Conservation (phyloP, 108 stramenopile genomes). For the Chaetoceros tenuissimus region DNA sequence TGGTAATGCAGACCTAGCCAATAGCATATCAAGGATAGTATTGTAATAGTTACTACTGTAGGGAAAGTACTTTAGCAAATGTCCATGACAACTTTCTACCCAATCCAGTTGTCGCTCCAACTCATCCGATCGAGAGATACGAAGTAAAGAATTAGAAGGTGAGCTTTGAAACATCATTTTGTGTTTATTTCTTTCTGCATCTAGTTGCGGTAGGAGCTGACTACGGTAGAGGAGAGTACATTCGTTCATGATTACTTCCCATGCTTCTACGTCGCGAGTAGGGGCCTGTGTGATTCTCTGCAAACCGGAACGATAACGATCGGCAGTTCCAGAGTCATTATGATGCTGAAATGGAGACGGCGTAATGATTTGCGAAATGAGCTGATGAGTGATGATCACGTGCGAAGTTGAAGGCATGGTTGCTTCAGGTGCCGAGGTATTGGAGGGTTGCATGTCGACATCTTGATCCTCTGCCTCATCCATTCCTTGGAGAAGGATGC, state of each 20-base stretch:
- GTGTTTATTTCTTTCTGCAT: background rate
- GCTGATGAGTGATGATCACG: no score
- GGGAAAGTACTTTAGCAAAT: slow-evolving; percentile 64
- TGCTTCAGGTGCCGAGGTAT: no score
- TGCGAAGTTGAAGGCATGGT: no score
- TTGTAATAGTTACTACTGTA: slow-evolving; percentile 40
- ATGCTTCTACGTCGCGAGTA: slow-evolving; percentile 68
- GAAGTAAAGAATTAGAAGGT: background rate
- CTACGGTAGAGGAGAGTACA: slow-evolving; percentile 46
- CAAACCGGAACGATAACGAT: slow-evolving; percentile 75
- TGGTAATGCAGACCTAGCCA: slow-evolving; percentile 37
- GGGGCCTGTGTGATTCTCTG: slow-evolving; percentile 56
- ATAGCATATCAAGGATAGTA: slow-evolving; percentile 46
- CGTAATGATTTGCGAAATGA: slow-evolving; percentile 23
- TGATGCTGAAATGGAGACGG: slow-evolving; percentile 79
- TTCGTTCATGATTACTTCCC: slow-evolving; percentile 74
- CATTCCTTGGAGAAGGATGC: no score
- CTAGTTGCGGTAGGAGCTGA: slow-evolving; percentile 11
- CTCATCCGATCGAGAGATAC: slow-evolving; percentile 8
- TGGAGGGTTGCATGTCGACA: slow-evolving; percentile 8
- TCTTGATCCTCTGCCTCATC: slow-evolving; percentile 27
- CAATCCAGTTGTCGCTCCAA: slow-evolving; percentile 62
- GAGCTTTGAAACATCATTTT: background rate
- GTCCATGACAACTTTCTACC: slow-evolving; percentile 69
- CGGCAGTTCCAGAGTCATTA: slow-evolving; percentile 44